phyloP scores from a whole-genome alignment of 805 yeast species.

The Yarrowia osloensis region DNA sequence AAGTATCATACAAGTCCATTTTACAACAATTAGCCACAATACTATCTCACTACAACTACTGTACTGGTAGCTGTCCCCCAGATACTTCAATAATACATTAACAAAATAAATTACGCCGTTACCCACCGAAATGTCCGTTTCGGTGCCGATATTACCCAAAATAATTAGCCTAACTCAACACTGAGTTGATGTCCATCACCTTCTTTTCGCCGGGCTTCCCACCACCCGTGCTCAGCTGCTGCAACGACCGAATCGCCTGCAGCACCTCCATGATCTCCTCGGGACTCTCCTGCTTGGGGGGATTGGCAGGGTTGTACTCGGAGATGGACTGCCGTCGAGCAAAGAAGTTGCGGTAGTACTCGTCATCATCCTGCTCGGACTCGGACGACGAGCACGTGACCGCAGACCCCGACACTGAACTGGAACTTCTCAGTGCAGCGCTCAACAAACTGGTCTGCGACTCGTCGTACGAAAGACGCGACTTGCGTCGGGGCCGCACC shows the following conservation, averaged over 20 bases:
- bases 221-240: constrained; percentile 43
- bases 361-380: constrained; percentile 23
- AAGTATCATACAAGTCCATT: too few relatives aligned
- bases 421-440: constrained; percentile 13
- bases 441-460: constrained; percentile 13
- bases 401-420: constrained; percentile 13
- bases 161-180: background rate
- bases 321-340: constrained; percentile 28
- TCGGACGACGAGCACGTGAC: constrained; percentile 6
- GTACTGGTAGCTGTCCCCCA: too few relatives aligned
- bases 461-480: constrained; percentile 26
- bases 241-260: constrained; percentile 48
- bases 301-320: constrained; percentile 31
- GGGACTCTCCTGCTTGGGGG: constrained; percentile 37
- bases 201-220: constrained; percentile 17
- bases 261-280: constrained; percentile 45
- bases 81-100: background rate
- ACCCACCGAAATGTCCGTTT: constrained; percentile 9
- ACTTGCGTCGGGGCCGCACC: constrained; percentile 24
- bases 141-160: constrained; percentile 3
- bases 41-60: too few relatives aligned
- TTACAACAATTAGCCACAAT: too few relatives aligned
- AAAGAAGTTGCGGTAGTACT: constrained; percentile 26
- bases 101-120: constrained; percentile 22
- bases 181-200: constrained; percentile 26